phyloP scores from a whole-genome alignment of 2,329 filamentous ascomycete genomes.

The Aspergillus ochraceoroseus region DNA sequence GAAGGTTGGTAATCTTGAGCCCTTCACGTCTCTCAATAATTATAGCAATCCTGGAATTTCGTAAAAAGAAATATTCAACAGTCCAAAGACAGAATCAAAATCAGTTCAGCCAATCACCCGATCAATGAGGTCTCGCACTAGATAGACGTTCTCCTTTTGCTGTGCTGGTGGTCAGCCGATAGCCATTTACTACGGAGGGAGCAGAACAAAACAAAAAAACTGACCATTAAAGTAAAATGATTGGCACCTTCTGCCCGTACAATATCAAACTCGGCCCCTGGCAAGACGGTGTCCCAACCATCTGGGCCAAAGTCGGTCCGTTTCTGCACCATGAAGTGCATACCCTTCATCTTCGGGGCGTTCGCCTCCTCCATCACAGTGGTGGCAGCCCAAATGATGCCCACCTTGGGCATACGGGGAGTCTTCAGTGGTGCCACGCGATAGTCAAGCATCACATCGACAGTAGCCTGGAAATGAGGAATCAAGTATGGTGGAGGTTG shows the following conservation, averaged over 20 bases:
- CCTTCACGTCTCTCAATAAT: too few species aligned
- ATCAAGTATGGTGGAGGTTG: slow-evolving; percentile 3
- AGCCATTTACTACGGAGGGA: too few species aligned
- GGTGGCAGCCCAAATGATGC: slow-evolving; percentile 4
- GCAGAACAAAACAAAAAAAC: not conserved
- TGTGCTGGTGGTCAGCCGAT: too few species aligned
- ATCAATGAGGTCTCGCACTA: slow-evolving; percentile 6
- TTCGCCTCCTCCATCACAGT: slow-evolving; percentile 1
- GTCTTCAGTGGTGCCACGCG: slow-evolving; percentile 2
- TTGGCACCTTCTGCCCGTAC: not conserved
- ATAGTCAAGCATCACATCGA: slow-evolving; percentile 8
- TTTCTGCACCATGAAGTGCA: slow-evolving; percentile 7
- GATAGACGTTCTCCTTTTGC: slow-evolving; percentile 6
- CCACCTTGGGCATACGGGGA: slow-evolving; percentile 3
- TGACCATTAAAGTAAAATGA: slow-evolving; percentile 8
- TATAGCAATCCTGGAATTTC: too few species aligned
- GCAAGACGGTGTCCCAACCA: slow-evolving; percentile 4
- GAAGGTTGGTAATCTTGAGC: too few species aligned
- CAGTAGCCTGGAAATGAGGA: slow-evolving; percentile 6
- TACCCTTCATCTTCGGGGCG: slow-evolving; percentile 4
- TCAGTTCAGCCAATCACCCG: slow-evolving; percentile 2
- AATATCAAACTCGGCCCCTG: slow-evolving; percentile 1
- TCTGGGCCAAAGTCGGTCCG: slow-evolving; percentile 6
- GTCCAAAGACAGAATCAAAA: too few species aligned
- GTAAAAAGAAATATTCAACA: too few species aligned